These are phyloP conservation scores for Monosporascus sp. DNA, from an alignment of 2,329 filamentous ascomycete species.

Conservation along the genomic window DNA sequence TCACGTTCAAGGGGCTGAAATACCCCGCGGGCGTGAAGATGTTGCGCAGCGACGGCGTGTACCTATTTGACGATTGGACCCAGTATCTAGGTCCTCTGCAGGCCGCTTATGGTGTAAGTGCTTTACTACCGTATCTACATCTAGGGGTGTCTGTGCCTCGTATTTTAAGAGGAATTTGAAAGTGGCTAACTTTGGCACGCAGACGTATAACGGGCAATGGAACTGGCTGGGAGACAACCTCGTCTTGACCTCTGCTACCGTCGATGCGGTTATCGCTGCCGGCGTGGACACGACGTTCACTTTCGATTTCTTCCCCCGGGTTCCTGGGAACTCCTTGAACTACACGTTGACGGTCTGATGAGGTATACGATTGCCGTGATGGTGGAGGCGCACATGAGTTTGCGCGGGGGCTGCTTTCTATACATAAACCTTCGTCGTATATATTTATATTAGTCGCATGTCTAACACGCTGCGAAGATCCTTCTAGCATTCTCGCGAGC, in stretches of 20 bases:
- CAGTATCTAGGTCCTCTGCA: constrained; percentile 47
- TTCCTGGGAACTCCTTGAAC: constrained; percentile 41
- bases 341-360: constrained; percentile 34
- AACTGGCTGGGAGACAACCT: constrained; percentile 42
- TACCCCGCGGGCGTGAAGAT: constrained; percentile 47
- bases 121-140: neutral
- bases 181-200: neutral
- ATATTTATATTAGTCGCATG: neutral
- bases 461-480: too few relatives aligned
- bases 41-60: constrained; percentile 40
- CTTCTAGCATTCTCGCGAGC: neutral
- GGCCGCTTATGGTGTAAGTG: constrained; percentile 35
- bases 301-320: constrained; percentile 51
- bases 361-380: neutral
- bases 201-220: constrained; percentile 47
- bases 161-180: too few relatives aligned
- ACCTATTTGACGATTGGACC: constrained; percentile 53
- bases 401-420: neutral
- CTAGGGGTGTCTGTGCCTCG: too few relatives aligned
- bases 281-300: constrained; percentile 42
- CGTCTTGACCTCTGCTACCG: constrained; percentile 38
- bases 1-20: constrained; percentile 47
- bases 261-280: constrained; percentile 40
- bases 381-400: neutral
- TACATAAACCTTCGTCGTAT: neutral